Evolutionary conservation across 1,284 basidiomycete species (phyloP), one percentile per base, ranked within the genome.

Genomic region (Tetrapyrgos nigripes): DNA sequence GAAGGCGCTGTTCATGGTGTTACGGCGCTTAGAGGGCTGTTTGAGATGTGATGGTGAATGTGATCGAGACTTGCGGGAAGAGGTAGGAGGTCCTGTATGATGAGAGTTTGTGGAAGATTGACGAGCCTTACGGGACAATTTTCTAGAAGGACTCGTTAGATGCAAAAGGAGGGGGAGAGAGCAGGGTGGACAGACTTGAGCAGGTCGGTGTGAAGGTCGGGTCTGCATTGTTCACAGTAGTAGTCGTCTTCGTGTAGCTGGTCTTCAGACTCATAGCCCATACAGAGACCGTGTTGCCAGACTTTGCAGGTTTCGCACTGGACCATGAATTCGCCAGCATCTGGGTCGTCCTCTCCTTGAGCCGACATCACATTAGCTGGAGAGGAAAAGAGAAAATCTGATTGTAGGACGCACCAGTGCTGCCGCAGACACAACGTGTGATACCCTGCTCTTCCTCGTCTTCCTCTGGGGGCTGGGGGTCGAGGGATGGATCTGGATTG

Each of bases 281-380:
- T 96, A 77, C 97, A 99, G 29, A 91, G 84, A 19, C 96, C 96
- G 74, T 99, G 97, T 76, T 99, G 97, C 97, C 97, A 99, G 62
- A 94, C 94, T 70, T 94, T 93, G 82, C 97, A 99, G 55, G 84
- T 90, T 78, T 99, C 97, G 78, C 97, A 99, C 75, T 96, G 93
- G 53, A 98, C 95, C 95, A 98, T 98, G 72, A 95, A 92, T 76
- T 94, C 94, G 51, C 90, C 91, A 52, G 86, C 83, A 69, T 88
- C 87, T 64, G 89, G 85, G 67, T 89, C 88, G 69, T 92, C 92
- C 70, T 93, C 91, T 75, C 84, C 83, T 86, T 72, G 64, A 62
- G 62, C 59, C 61, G 58, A 56, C 64, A 70, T 62, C 50, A 70
- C 66, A 65, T 66, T 53, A 68, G 58, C 55, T 70, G 52, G 21